These are phyloP conservation scores for Zopfochytrium polystomum DNA, from an alignment of 371 early-diverging fungal species.

Conservation along the genomic window DNA sequence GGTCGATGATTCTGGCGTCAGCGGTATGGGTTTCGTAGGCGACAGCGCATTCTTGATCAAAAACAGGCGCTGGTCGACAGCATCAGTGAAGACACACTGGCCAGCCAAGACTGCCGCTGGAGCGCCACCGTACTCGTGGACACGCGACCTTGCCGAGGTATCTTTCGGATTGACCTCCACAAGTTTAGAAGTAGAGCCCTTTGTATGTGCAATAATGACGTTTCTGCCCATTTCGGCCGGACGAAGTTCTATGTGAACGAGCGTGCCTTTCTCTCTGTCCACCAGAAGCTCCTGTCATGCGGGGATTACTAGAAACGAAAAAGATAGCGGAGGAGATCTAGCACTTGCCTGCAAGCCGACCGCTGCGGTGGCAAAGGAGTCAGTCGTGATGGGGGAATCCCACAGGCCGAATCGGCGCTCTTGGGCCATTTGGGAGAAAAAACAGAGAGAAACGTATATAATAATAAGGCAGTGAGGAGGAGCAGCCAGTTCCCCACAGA, in stretches of 20 bases:
- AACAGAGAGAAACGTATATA: too few relatives aligned
- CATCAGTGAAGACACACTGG: conserved; percentile 62
- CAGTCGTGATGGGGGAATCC: conserved; percentile 19
- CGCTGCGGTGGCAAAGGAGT: conserved; percentile 11
- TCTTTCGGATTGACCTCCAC: not conserved
- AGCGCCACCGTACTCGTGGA: conserved; percentile 77
- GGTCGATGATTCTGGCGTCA: not conserved
- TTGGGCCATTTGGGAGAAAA: too few relatives aligned
- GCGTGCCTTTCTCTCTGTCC: not conserved
- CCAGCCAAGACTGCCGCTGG: conserved; percentile 57
- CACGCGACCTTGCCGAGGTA: conserved; percentile 45
- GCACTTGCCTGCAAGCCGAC: conserved; percentile 5
- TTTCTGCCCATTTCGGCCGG: conserved; percentile 18
- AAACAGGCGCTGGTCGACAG: conserved; percentile 56
- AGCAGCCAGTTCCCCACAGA: too few relatives aligned
- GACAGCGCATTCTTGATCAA: conserved; percentile 37
- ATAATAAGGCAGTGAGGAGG: too few relatives aligned
- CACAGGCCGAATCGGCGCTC: conserved; percentile 10
- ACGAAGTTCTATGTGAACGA: conserved; percentile 17
- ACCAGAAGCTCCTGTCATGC: conserved; percentile 1
- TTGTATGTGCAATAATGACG: conserved; percentile 5
- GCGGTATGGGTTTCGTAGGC: conserved; percentile 33
- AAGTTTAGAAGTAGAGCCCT: not conserved
- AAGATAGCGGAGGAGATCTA: not conserved
- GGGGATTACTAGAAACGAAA: not conserved